Evolutionary conservation across 495 filamentous ascomycete genomes (phyloP), one percentile per base, ranked within the genome.

Genomic region (Trichocladium uniseriatum): DNA sequence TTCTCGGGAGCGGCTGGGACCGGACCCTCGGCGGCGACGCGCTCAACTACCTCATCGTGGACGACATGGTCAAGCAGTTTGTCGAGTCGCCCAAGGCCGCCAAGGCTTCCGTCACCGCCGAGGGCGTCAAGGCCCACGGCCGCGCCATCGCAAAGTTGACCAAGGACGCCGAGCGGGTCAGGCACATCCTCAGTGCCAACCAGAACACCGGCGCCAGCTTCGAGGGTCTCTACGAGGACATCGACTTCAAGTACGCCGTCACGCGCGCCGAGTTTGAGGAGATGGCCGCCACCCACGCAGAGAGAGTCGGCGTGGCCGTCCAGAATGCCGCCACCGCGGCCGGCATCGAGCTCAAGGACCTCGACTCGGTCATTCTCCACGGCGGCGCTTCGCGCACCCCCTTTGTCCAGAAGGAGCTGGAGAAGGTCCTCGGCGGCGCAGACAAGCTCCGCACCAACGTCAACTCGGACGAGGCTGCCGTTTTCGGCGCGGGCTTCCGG

Each of bases 401-500:
- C 6, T 96, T 97, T 52, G 87, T 99, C 6, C 90, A 95, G 62
- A 89, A 81, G 66, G 74, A 84, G 61, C 79, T 99, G 22, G 92
- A 96, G 69, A 80, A 79, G 41, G 62, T 85, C 41, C 77, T 82
- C 24, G 84, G 85, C 9, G 75, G 73, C 14, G 72, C 79, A 6
- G 79, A 82, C 43, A 96, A 95, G 71, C 74, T 99, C 50, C 81
- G 87, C 47, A 83, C 84, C 56, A 97, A 90, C 58, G 94, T 99
- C 56, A 99, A 99, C 67, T 83, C 90, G 22, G 94, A 99, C 64
- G 94, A 99, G 69, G 81, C 94, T 14, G 92, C 94, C 41, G 92
- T 95, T 14, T 94, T 99, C 66, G 94, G 94, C 55, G 94, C 94
- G 43, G 89, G 87, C 16, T 97, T 97, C 75, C 87, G 88, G 62